Evolutionary conservation across 345 rosid genomes (phyloP).

Genomic region (Eucalyptus polybractea): DNA sequence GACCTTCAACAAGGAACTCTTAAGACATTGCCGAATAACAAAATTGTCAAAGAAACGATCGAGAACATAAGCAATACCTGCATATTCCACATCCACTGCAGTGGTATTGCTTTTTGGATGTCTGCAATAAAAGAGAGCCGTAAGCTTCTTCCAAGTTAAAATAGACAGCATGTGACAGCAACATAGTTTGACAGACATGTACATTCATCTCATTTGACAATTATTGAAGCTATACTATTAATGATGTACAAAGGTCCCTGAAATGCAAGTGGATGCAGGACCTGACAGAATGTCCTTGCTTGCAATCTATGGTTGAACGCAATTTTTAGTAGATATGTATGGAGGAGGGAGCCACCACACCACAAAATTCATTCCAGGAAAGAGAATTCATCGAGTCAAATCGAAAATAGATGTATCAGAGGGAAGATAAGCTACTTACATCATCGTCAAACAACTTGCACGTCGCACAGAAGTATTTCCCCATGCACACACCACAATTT

Average conservation of each 20-base stretch:
- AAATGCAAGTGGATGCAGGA: not conserved
- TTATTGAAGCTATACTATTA: not conserved
- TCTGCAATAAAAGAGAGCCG: slow-evolving; percentile 27
- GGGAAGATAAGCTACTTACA: slow-evolving; percentile 10
- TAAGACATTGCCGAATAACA: not conserved
- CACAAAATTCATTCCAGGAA: not conserved
- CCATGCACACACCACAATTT: slow-evolving; percentile 63
- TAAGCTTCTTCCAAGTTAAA: not conserved
- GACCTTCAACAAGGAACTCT: not conserved
- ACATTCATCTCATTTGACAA: not conserved
- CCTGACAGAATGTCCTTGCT: not conserved
- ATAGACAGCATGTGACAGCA: not conserved
- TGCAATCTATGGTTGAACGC: not conserved
- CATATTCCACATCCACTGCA: slow-evolving; percentile 58
- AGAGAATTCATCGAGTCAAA: not conserved
- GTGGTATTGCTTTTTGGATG: slow-evolving; percentile 50
- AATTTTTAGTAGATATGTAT: not conserved
- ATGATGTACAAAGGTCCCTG: not conserved
- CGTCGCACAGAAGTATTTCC: slow-evolving; percentile 50
- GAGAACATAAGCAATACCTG: slow-evolving; percentile 13
- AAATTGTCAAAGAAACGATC: not conserved
- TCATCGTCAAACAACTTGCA: slow-evolving; percentile 77
- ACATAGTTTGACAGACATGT: not conserved
- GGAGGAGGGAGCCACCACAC: not conserved
- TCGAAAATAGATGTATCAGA: not conserved